Percentiles rank a stretch among this genome's conserved stretches.
Evolutionary conservation across 2,329 filamentous ascomycete species (phyloP).

Genomic region (Allantophomopsis cytisporea): DNA sequence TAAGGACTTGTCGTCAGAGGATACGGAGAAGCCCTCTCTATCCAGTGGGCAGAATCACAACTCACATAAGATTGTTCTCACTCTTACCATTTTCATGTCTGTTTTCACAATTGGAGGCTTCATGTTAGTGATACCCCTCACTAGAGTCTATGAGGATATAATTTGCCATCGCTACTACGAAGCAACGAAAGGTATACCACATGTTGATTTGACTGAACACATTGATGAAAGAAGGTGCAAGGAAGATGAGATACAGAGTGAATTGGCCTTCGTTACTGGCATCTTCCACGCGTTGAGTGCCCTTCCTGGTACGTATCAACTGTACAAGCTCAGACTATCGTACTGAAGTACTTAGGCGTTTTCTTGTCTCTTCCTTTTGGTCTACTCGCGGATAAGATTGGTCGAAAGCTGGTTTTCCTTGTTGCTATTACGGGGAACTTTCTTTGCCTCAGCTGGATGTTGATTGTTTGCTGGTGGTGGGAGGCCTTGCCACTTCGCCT

Average conservation of each 20-base stretch:
- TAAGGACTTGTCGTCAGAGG: no score
- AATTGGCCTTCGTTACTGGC: slow-evolving; percentile 22
- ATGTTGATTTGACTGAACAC: slow-evolving; percentile 8
- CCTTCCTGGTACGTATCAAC: slow-evolving; percentile 13
- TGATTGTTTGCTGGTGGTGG: slow-evolving; percentile 20
- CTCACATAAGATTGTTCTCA: slow-evolving; percentile 10
- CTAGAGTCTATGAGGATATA: slow-evolving; percentile 24
- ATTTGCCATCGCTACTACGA: slow-evolving; percentile 24
- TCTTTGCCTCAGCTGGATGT: slow-evolving; percentile 14
- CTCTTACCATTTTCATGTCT: slow-evolving; percentile 20
- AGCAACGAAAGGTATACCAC: slow-evolving; percentile 7
- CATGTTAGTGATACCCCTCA: slow-evolving; percentile 19
- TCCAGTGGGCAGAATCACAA: no score
- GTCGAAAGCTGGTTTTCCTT: slow-evolving; percentile 20
- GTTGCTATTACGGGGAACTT: slow-evolving; percentile 18
- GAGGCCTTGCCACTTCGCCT: slow-evolving; percentile 17
- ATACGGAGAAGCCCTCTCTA: no score
- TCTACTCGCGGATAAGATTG: slow-evolving; percentile 23
- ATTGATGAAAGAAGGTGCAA: slow-evolving; percentile 25
- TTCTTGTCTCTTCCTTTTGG: slow-evolving; percentile 23
- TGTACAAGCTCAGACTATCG: neutral
- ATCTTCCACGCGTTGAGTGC: slow-evolving; percentile 16
- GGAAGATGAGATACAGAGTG: slow-evolving; percentile 20
- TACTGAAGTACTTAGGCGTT: slow-evolving; percentile 11
- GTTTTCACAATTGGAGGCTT: slow-evolving; percentile 14